phyloP scores from a whole-genome alignment of 2,329 filamentous ascomycete species.

The Phaeosphaeria sp. region DNA sequence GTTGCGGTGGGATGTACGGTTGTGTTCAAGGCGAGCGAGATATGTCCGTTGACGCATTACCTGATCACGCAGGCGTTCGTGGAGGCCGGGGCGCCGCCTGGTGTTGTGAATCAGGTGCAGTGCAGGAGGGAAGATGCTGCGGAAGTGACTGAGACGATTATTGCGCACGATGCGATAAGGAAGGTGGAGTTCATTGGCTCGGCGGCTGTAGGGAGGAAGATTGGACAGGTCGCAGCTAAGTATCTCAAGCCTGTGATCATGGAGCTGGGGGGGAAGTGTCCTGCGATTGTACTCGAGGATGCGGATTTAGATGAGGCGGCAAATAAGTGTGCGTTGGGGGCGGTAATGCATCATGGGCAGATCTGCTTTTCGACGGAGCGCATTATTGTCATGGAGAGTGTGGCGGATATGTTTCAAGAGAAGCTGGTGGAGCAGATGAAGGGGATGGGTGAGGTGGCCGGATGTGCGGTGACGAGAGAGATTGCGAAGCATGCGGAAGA shows the following conservation, averaged over 20 bases:
- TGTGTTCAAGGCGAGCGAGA: conserved; percentile 38
- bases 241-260: conserved; percentile 79
- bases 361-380: conserved; percentile 87
- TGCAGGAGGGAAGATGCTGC: conserved; percentile 65
- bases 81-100: conserved; percentile 74
- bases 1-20: conserved; percentile 62
- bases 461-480: conserved; percentile 41
- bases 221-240: conserved; percentile 71
- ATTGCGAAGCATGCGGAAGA: conserved; percentile 40
- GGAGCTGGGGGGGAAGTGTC: conserved; percentile 82
- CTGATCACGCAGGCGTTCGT: conserved; percentile 27
- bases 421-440: conserved; percentile 52
- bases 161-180: conserved; percentile 67
- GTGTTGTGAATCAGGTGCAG: conserved; percentile 75
- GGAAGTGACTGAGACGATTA: conserved; percentile 70
- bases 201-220: conserved; percentile 71
- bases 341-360: conserved; percentile 62
- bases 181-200: conserved; percentile 83
- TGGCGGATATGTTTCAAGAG: conserved; percentile 59
- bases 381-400: conserved; percentile 65
- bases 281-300: conserved; percentile 78
- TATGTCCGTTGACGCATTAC: conserved; percentile 30
- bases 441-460: conserved; percentile 49
- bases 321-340: conserved; percentile 27
- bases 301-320: conserved; percentile 60